Evolutionary conservation across 2,329 filamentous ascomycete genomes (phyloP).

Genomic region (Verticillium zaregamsianum): DNA sequence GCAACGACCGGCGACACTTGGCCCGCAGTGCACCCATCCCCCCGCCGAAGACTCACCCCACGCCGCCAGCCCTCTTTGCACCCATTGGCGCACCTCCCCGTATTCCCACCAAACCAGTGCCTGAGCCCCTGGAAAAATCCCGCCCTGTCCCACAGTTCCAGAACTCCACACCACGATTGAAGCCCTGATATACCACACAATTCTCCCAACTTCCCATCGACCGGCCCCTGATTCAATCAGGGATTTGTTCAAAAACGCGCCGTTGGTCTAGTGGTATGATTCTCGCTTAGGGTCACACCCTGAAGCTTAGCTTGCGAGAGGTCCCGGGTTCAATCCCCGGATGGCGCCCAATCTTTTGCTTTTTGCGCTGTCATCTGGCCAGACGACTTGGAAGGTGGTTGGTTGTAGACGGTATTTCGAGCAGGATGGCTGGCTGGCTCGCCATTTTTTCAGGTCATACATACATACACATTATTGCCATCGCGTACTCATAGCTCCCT

Average conservation of each 20-base stretch:
- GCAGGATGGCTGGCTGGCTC: too few relatives aligned
- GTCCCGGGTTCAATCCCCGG: conserved; percentile 44
- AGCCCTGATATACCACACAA: background rate
- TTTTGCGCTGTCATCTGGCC: background rate
- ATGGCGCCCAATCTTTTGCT: conserved; percentile 3
- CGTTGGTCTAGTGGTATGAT: conserved; percentile 64
- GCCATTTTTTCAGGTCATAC: too few relatives aligned
- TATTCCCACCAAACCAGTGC: background rate
- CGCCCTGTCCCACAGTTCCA: background rate
- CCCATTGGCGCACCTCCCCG: background rate
- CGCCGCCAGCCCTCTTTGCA: background rate
- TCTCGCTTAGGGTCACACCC: conserved; percentile 59
- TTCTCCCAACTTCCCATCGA: background rate
- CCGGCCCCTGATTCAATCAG: background rate
- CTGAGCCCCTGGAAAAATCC: too few relatives aligned
- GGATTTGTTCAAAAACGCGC: background rate
- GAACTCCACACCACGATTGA: background rate
- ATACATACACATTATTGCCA: too few relatives aligned
- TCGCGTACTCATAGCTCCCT: too few relatives aligned
- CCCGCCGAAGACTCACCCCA: background rate
- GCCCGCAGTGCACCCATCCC: background rate
- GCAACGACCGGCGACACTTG: background rate
- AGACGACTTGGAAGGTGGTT: too few relatives aligned
- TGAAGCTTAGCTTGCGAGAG: conserved; percentile 34
- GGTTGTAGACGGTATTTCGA: too few relatives aligned